Conservation (phyloP, 1,284 basidiomycete species). For the Microbotryum saponariae region DNA sequence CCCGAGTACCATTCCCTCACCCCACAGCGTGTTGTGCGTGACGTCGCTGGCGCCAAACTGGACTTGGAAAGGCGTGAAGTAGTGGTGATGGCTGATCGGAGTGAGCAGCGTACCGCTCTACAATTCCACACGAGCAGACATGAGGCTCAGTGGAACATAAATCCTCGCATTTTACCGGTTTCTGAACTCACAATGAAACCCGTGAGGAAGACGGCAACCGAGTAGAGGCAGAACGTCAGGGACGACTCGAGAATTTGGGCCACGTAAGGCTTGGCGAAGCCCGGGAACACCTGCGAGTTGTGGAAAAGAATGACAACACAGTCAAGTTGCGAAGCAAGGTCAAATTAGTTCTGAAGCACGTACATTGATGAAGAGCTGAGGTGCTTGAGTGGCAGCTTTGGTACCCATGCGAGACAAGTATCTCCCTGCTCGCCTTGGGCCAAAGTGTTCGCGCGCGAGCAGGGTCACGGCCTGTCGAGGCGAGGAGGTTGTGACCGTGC, state of each 20-base stretch:
- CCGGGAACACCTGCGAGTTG: slow-evolving; percentile 21
- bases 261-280: slow-evolving; percentile 19
- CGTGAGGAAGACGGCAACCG: slow-evolving; percentile 22
- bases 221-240: slow-evolving; percentile 26
- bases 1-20: background rate
- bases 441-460: background rate
- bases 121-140: background rate
- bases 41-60: slow-evolving; percentile 11
- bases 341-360: background rate
- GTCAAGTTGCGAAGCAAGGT: background rate
- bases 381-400: slow-evolving; percentile 17
- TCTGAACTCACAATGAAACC: slow-evolving; percentile 24
- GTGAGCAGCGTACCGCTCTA: slow-evolving; percentile 4
- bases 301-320: background rate
- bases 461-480: background rate
- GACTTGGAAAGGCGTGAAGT: slow-evolving; percentile 9
- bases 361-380: slow-evolving; percentile 12
- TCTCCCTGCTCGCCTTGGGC: background rate
- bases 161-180: too few species aligned
- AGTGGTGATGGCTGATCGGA: slow-evolving; percentile 11
- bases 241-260: slow-evolving; percentile 26
- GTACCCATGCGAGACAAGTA: slow-evolving; percentile 9
- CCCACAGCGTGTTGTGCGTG: background rate
- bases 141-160: too few species aligned
- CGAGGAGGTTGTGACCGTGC: background rate